phyloP scores from a whole-genome alignment of 148 eudicot genomes.

The Cornus suecica region DNA sequence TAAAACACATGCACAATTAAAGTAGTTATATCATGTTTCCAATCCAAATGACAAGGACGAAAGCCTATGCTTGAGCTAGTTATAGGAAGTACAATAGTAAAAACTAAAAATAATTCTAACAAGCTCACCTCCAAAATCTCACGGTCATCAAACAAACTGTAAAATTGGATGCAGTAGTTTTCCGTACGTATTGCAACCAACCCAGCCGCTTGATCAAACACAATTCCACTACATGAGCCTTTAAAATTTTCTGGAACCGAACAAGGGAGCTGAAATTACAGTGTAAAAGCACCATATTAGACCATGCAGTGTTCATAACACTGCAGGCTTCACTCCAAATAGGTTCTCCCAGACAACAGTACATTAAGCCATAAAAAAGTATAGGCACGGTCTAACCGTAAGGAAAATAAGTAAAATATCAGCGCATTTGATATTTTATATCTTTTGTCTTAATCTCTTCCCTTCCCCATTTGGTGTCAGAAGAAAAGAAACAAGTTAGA shows the following conservation, averaged over 20 bases:
- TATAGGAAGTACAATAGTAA: neutral
- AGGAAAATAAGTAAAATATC: no score
- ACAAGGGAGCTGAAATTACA: constrained; percentile 76
- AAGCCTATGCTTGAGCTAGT: neutral
- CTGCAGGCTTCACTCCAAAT: neutral
- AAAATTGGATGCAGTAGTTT: constrained; percentile 79
- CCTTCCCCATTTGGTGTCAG: neutral
- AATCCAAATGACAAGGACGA: neutral
- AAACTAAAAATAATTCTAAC: no score
- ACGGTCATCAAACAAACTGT: constrained; percentile 78
- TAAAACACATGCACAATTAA: neutral
- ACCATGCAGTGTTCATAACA: neutral
- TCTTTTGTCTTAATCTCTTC: no score
- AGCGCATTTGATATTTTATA: no score
- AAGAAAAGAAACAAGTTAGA: constrained; percentile 6
- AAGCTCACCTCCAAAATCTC: constrained; percentile 75
- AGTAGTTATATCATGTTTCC: neutral
- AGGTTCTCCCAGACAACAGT: neutral
- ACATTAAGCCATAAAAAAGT: neutral
- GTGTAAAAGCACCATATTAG: constrained; percentile 12
- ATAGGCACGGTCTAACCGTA: no score
- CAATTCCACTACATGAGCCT: constrained; percentile 46
- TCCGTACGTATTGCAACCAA: constrained; percentile 68
- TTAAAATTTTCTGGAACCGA: constrained; percentile 47
- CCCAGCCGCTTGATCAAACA: constrained; percentile 55